phyloP scores from a whole-genome alignment of 345 rosid genomes.

The Psidium guajava region DNA sequence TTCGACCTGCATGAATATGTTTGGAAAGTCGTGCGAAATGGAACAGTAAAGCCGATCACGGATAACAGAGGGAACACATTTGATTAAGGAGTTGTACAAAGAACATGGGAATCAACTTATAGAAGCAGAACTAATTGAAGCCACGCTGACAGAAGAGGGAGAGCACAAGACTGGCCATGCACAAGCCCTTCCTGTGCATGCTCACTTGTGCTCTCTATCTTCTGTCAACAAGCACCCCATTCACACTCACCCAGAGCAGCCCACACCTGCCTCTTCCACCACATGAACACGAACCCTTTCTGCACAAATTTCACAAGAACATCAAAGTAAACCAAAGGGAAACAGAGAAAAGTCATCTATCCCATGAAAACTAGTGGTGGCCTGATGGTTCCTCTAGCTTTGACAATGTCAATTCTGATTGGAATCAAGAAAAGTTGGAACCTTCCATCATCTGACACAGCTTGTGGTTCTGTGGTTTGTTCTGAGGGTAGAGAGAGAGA shows the following conservation, averaged over 20 bases:
- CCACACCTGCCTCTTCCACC: not conserved
- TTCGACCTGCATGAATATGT: not conserved
- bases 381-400: not conserved
- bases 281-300: not conserved
- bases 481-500: not conserved
- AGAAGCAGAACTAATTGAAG: not conserved
- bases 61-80: not conserved
- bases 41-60: not conserved
- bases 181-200: conserved; percentile 2
- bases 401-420: not conserved
- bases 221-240: not conserved
- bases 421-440: not conserved
- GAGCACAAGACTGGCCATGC: not conserved
- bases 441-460: not conserved
- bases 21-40: not conserved
- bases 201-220: conserved; percentile 12
- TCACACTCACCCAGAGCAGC: not conserved
- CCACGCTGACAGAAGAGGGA: not conserved
- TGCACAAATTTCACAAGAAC: not conserved
- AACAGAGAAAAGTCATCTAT: not conserved
- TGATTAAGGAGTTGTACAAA: not conserved
- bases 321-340: not conserved
- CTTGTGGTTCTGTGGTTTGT: not conserved
- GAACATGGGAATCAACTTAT: not conserved
- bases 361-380: not conserved